Base-by-base conservation (phyloP, 2,329 filamentous ascomycete genomes). In the Paecilomyces fulvus region DNA sequence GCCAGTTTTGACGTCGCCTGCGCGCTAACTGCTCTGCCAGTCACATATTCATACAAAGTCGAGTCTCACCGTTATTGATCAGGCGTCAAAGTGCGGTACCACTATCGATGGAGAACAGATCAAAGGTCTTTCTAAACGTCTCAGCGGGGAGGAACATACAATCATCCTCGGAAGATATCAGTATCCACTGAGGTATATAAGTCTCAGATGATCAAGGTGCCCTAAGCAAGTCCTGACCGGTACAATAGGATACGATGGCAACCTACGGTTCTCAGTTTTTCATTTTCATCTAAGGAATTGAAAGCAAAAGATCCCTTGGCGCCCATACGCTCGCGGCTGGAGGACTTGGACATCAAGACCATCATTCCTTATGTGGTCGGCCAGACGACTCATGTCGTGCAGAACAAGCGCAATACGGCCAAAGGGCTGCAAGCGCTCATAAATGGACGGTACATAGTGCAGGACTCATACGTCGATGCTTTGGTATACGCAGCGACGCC, bases 331-430 rank as follows among this genome's bases (percentile, higher is more conserved):
- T 75, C 81, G 30, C 80, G 80, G 54, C 82, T 97, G 17, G 90
- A 95, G 68, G 83, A 86, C 49, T 79, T 95, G n/a, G 94, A 96
- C 67, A 86, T 97, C 71, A 97, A 96, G 71, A 86, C 90, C 12
- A 77, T 88, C 12, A 79, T 83, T 49, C 86, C 91, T 3, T 96
- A 90, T 70, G 75, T 88, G 23, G 75, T 80, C 25, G 80, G 77
- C 14, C 75, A 81, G 28, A 96, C 92, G 0, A 96, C 92, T 0
- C 92, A 97, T 71, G 88, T 95, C 10, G 85, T 97, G 31, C 86
- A 90, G 7, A 89, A 85, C 70, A 96, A 95, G 73, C 83, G 94
- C 51, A 99, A 97, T 70, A 92, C 90, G 0, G 83, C 92, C 0
- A 91, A 90, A 62, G 90, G 89, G 0, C 78, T 99, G 2, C 90